These are phyloP conservation scores for Meyerozyma sp. DNA, from an alignment of 1,139 yeast genomes.

Conservation along the genomic window DNA sequence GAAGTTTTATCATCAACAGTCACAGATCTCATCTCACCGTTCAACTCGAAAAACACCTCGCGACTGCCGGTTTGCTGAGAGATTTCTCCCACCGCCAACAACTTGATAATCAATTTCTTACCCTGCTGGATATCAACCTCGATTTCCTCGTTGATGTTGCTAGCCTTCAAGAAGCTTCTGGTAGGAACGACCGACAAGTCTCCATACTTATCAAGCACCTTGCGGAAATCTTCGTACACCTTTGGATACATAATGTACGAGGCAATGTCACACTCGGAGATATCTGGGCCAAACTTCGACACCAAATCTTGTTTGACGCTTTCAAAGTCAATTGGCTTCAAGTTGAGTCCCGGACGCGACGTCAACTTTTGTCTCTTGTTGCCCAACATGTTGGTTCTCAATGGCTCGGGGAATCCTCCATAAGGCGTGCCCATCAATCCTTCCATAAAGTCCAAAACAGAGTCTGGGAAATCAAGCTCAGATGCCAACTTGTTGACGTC, in stretches of 20 bases:
- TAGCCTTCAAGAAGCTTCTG: slow-evolving; percentile 79
- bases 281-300: slow-evolving; percentile 53
- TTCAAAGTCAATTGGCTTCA: slow-evolving; percentile 76
- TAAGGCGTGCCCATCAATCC: slow-evolving; percentile 99
- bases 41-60: slow-evolving; percentile 95
- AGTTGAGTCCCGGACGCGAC: slow-evolving; percentile 84
- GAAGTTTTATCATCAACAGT: slow-evolving; percentile 85
- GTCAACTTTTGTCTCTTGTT: slow-evolving; percentile 86
- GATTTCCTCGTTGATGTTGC: slow-evolving; percentile 82
- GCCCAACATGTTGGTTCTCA: slow-evolving; percentile 78
- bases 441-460: slow-evolving; percentile 96
- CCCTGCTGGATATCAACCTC: slow-evolving; percentile 90
- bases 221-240: slow-evolving; percentile 85
- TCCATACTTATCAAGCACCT: slow-evolving; percentile 72
- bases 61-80: slow-evolving; percentile 82
- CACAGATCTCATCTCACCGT: slow-evolving; percentile 97
- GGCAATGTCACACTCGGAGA: slow-evolving; percentile 86
- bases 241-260: slow-evolving; percentile 97
- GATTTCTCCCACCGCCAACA: slow-evolving; percentile 90
- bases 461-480: slow-evolving; percentile 95
- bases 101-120: slow-evolving; percentile 84
- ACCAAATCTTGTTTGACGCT: slow-evolving; percentile 67
- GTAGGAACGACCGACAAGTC: slow-evolving; percentile 94
- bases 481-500: slow-evolving; percentile 85
- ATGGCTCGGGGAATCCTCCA: slow-evolving; percentile 99